Conservation (phyloP, 2,329 filamentous ascomycete species). For the Trichoderma hamatum region DNA sequence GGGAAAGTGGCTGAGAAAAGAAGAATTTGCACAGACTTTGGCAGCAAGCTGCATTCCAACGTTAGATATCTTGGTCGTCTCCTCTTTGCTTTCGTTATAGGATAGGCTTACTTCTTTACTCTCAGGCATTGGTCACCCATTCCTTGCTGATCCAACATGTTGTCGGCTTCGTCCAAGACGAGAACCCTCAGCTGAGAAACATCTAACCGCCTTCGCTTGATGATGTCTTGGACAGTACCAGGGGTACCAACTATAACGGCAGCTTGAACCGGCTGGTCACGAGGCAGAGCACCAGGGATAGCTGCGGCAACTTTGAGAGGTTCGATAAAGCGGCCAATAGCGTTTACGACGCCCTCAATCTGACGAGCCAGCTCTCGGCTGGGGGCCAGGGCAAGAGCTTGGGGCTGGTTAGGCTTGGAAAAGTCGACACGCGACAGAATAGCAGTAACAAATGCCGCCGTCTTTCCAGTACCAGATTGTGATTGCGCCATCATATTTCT, state of each 20-base stretch:
- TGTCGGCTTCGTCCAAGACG: constrained; percentile 95
- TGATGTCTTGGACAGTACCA: constrained; percentile 86
- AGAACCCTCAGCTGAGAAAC: constrained; percentile 73
- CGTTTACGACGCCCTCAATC: constrained; percentile 81
- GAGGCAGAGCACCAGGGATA: constrained; percentile 74
- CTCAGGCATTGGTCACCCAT: constrained; percentile 93
- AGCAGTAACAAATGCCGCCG: constrained; percentile 92
- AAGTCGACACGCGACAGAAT: constrained; percentile 86
- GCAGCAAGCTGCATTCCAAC: constrained; percentile 62
- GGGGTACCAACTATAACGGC: constrained; percentile 91
- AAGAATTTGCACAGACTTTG: constrained; percentile 77
- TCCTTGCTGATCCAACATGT: constrained; percentile 96
- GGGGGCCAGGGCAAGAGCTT: constrained; percentile 87
- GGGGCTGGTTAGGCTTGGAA: constrained; percentile 66
- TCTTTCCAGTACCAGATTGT: constrained; percentile 98
- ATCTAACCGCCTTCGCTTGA: constrained; percentile 76
- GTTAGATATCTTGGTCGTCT: constrained; percentile 14
- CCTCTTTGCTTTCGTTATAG: neutral
- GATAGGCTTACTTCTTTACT: constrained; percentile 69
- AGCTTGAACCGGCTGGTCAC: constrained; percentile 69
- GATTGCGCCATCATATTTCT: constrained; percentile 96
- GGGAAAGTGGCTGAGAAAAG: constrained; percentile 96
- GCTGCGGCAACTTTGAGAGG: constrained; percentile 77
- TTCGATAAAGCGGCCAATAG: constrained; percentile 82
- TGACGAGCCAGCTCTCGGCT: constrained; percentile 94